These are phyloP conservation scores for Curvularia sp. DNA, from an alignment of 2,329 filamentous ascomycete species.

Conservation along the genomic window DNA sequence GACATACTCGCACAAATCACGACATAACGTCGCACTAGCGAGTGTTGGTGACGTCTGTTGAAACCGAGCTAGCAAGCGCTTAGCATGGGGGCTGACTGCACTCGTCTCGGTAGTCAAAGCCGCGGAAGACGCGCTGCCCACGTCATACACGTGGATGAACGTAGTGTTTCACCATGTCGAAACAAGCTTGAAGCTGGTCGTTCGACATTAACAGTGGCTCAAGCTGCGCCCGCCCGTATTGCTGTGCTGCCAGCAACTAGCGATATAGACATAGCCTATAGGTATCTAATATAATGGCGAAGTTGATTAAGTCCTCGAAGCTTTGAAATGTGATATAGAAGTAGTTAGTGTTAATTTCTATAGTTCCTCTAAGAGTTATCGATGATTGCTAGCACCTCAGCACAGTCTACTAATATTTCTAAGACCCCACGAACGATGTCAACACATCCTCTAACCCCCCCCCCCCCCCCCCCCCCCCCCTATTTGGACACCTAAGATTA, in stretches of 20 bases:
- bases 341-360: neutral
- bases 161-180: neutral
- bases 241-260: too few species aligned
- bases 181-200: neutral
- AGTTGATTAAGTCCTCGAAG: neutral
- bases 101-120: neutral
- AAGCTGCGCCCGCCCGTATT: too few species aligned
- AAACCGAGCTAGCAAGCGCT: neutral
- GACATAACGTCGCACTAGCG: neutral
- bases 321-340: neutral
- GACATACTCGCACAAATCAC: neutral
- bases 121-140: neutral
- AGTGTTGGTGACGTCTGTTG: conserved; percentile 2
- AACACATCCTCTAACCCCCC: neutral
- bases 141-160: neutral
- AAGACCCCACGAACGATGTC: neutral
- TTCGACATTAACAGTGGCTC: neutral
- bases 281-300: neutral
- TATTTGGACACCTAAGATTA: neutral
- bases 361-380: neutral
- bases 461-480: too few species aligned
- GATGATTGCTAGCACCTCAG: neutral
- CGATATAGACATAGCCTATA: neutral
- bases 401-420: neutral
- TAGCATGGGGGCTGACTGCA: neutral